phyloP scores from a whole-genome alignment of 768 basidiomycete species.

The Russula dissimulans region DNA sequence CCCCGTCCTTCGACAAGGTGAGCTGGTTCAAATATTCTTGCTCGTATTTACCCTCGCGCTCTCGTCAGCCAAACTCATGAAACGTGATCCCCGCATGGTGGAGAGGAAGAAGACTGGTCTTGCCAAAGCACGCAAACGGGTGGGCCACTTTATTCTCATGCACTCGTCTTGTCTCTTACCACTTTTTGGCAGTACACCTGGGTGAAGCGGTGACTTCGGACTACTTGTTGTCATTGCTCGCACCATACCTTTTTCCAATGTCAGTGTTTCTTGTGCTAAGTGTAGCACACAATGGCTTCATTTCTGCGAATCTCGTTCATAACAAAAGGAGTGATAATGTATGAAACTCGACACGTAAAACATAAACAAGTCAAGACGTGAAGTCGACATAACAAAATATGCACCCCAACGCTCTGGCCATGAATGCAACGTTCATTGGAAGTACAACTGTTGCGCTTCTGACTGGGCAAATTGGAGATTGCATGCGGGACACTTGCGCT shows the following conservation, averaged over 20 bases:
- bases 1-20: slow-evolving; percentile 64
- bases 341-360: background rate
- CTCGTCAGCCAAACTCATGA: slow-evolving; percentile 65
- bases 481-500: slow-evolving; percentile 92
- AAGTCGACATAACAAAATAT: background rate
- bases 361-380: background rate
- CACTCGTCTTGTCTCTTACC: slow-evolving; percentile 13
- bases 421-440: slow-evolving; percentile 34
- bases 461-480: slow-evolving; percentile 70
- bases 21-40: slow-evolving; percentile 15
- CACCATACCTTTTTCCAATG: background rate
- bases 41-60: background rate
- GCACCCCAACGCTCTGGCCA: background rate
- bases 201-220: slow-evolving; percentile 79
- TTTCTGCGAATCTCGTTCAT: slow-evolving; percentile 4
- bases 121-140: slow-evolving; percentile 87
- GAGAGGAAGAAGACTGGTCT: slow-evolving; percentile 95
- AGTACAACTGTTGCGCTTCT: slow-evolving; percentile 65
- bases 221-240: background rate
- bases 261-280: background rate
- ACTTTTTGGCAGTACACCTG: slow-evolving; percentile 59
- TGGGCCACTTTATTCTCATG: slow-evolving; percentile 31
- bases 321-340: slow-evolving; percentile 13
- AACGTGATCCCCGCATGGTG: slow-evolving; percentile 94
- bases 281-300: background rate